These are phyloP conservation scores for Linderniella brevidens DNA, from an alignment of 257 asterid species.

Conservation along the genomic window DNA sequence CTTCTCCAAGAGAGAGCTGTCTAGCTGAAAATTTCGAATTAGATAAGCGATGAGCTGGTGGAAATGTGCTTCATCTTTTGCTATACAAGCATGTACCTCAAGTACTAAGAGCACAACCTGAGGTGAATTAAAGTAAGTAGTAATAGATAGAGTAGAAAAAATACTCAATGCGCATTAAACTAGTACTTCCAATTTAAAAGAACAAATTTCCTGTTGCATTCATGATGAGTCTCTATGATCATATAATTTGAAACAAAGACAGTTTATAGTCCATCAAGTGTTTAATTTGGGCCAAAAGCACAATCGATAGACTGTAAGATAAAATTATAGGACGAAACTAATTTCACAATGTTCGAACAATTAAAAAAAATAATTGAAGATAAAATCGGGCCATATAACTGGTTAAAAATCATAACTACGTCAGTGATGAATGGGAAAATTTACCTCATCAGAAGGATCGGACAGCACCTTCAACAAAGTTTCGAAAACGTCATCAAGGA, in stretches of 20 bases:
- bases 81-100: slow-evolving; percentile 97
- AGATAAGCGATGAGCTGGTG: slow-evolving; percentile 60
- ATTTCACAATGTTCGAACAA: too few relatives aligned
- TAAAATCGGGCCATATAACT: background rate
- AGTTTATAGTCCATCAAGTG: too few relatives aligned
- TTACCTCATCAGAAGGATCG: slow-evolving; percentile 98
- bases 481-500: slow-evolving; percentile 63
- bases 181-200: too few relatives aligned
- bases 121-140: slow-evolving; percentile 3
- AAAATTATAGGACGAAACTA: too few relatives aligned
- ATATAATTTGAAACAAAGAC: too few relatives aligned
- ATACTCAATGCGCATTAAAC: too few relatives aligned
- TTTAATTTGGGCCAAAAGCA: too few relatives aligned
- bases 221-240: too few relatives aligned
- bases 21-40: slow-evolving; percentile 55
- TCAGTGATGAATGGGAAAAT: slow-evolving; percentile 13
- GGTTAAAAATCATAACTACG: slow-evolving; percentile 4
- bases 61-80: slow-evolving; percentile 72
- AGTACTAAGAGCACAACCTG: slow-evolving; percentile 97
- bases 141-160: background rate
- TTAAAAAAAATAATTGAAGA: background rate
- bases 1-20: slow-evolving; percentile 93
- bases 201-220: too few relatives aligned
- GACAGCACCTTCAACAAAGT: slow-evolving; percentile 82
- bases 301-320: too few relatives aligned